Percentiles rank a stretch among this genome's conserved stretches.
These are phyloP conservation scores for Termitomyces sp. DNA, from an alignment of 768 basidiomycete species.

Conservation along the genomic window DNA sequence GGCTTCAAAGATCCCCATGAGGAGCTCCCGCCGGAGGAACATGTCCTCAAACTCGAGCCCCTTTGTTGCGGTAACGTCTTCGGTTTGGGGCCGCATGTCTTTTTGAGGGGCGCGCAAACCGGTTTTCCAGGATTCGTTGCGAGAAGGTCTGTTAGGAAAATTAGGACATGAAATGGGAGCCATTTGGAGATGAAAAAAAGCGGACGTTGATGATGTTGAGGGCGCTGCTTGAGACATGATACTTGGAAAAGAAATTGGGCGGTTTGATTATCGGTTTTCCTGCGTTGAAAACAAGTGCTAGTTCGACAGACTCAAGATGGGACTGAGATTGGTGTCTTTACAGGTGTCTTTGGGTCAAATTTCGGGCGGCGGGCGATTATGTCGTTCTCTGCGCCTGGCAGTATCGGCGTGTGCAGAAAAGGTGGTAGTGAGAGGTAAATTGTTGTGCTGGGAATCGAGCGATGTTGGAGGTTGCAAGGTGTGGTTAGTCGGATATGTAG, in stretches of 20 bases:
- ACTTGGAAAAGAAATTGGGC: neutral
- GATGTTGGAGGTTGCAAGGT: slow-evolving; percentile 1
- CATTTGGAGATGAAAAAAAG: slow-evolving; percentile 1
- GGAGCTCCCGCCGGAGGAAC: slow-evolving; percentile 85
- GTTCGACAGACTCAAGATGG: slow-evolving; percentile 5
- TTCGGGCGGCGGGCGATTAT: neutral
- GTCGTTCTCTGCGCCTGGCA: slow-evolving; percentile 1
- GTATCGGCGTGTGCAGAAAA: neutral
- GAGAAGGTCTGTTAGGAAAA: slow-evolving; percentile 22
- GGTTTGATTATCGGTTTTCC: slow-evolving; percentile 1
- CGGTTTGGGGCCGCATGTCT: slow-evolving; percentile 92
- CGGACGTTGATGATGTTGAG: slow-evolving; percentile 27
- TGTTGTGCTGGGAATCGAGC: neutral
- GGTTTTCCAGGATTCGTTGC: slow-evolving; percentile 59
- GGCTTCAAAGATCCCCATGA: slow-evolving; percentile 99
- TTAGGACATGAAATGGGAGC: neutral
- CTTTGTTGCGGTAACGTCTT: slow-evolving; percentile 92
- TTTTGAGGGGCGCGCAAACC: slow-evolving; percentile 82
- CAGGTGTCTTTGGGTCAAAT: neutral
- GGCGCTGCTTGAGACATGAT: slow-evolving; percentile 26
- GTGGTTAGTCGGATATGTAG: neutral
- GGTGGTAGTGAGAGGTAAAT: neutral
- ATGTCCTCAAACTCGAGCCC: slow-evolving; percentile 96
- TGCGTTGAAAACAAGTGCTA: slow-evolving; percentile 2
- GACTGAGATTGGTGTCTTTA: slow-evolving; percentile 7